Base-by-base conservation (phyloP, 2,329 filamentous ascomycete species). In the Monilinia fructigena region DNA sequence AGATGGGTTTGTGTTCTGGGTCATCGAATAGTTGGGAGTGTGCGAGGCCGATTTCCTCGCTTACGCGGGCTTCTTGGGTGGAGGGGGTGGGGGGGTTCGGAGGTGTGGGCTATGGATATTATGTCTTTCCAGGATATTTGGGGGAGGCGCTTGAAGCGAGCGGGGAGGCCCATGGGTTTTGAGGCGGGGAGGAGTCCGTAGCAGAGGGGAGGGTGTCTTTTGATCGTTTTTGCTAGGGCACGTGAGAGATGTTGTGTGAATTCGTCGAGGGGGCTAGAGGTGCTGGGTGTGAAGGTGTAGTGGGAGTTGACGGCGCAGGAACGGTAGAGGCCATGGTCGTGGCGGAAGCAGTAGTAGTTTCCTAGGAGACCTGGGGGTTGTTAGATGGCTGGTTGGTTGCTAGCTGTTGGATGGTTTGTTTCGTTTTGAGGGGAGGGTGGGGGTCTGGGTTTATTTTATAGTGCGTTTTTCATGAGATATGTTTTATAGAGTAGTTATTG, bases 21-120 rank as follows among this genome's bases (percentile, higher is more conserved):
- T 74, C 68, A 10, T 20, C 40, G 11, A 66, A 73, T 1, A 66
- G 56, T n/a, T 59, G 38, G 26, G 69, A 56, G 64, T 74, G 72
- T 12, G 55, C 63, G n/a, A 23, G 55, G 16, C 66, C 70, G n/a
- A 74, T 35, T 16, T 65, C 35, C 20, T 63, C 61, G 2, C 60
- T n/a, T 10, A 63, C 4, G 4, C 26, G 47, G 2, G 12, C 16
- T 31, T 63, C 48, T 16, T 26, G 28, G 2, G 28, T 23, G 40
- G 16, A 14, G 1, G 8, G 23, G 18, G 28, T 23, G 48, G 31
- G 4, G 4, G 31, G 23, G 14, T 14, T 11, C 2, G 11, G 10
- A 3, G 1, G 23, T 4, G 10, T 14, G 5, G 6, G 48, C n/a
- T 6, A 62, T 40, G 0, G 47, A 53, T 40, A 63, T 47, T 2